phyloP scores from a whole-genome alignment of 2,329 filamentous ascomycete genomes.

The Tolypocladium inflatum region DNA sequence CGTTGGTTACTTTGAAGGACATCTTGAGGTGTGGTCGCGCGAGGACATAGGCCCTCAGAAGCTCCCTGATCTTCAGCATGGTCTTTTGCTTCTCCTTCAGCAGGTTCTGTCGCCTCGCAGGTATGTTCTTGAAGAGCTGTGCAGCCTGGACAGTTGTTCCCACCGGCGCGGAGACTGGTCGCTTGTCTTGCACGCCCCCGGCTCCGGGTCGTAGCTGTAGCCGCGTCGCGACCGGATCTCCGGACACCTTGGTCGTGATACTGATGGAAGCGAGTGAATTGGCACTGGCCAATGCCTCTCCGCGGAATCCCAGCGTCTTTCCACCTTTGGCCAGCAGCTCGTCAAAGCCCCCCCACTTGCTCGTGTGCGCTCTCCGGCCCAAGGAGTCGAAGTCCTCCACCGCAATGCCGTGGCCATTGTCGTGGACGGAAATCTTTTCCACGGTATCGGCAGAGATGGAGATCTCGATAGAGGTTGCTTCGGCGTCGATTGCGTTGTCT shows the following conservation, averaged over 20 bases:
- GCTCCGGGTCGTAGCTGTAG: constrained; percentile 29
- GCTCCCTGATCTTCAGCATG: constrained; percentile 45
- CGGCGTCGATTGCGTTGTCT: constrained; percentile 68
- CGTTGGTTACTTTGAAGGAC: constrained; percentile 47
- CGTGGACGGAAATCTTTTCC: constrained; percentile 59
- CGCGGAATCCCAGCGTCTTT: constrained; percentile 63
- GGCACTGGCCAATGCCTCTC: constrained; percentile 60
- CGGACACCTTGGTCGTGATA: constrained; percentile 54
- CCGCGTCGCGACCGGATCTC: constrained; percentile 47
- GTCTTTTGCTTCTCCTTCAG: constrained; percentile 49
- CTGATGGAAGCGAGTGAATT: constrained; percentile 49
- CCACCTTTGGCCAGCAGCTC: constrained; percentile 50
- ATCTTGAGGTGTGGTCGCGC: constrained; percentile 55
- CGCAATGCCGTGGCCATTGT: constrained; percentile 65
- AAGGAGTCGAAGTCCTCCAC: constrained; percentile 50
- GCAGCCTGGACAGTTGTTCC: constrained; percentile 59
- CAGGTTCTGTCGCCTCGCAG: constrained; percentile 52
- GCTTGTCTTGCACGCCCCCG: constrained; percentile 20
- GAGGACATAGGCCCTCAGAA: constrained; percentile 56
- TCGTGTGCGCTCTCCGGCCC: constrained; percentile 61
- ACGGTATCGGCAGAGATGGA: constrained; percentile 56
- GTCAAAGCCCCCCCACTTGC: constrained; percentile 57
- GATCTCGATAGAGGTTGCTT: constrained; percentile 56
- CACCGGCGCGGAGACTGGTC: constrained; percentile 41
- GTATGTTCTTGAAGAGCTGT: constrained; percentile 49